phyloP scores from a whole-genome alignment of 2,329 filamentous ascomycete genomes.

The Fusarium tupiense region DNA sequence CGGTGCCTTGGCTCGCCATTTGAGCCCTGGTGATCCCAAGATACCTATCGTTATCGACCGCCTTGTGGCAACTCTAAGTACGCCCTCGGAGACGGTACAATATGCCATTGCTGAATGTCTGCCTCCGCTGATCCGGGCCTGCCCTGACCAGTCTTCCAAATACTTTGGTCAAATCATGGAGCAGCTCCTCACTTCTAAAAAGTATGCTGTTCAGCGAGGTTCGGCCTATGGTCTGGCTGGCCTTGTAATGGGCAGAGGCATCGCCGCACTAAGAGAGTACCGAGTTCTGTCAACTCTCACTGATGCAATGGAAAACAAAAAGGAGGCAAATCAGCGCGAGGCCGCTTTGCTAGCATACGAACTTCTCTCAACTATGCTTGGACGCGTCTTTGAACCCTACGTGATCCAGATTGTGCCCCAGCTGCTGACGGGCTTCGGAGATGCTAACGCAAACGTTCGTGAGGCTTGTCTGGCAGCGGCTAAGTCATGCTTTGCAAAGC shows the following conservation, averaged over 20 bases:
- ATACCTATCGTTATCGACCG: slow-evolving; percentile 89
- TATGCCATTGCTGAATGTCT: slow-evolving; percentile 95
- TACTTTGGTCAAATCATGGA: slow-evolving; percentile 86
- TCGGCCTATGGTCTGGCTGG: slow-evolving; percentile 95
- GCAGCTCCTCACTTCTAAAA: slow-evolving; percentile 85
- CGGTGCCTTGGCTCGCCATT: slow-evolving; percentile 88
- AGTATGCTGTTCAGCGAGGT: slow-evolving; percentile 90
- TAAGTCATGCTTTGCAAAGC: slow-evolving; percentile 90
- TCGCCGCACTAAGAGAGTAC: slow-evolving; percentile 82
- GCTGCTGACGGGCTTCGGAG: slow-evolving; percentile 87
- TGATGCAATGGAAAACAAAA: slow-evolving; percentile 92
- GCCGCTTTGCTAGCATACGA: slow-evolving; percentile 92
- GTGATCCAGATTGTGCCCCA: slow-evolving; percentile 95
- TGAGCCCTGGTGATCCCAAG: slow-evolving; percentile 85
- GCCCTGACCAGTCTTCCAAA: slow-evolving; percentile 77
- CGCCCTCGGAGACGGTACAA: slow-evolving; percentile 95
- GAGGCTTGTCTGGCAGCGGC: slow-evolving; percentile 92
- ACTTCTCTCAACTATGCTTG: slow-evolving; percentile 85
- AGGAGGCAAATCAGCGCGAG: slow-evolving; percentile 87
- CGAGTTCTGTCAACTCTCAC: slow-evolving; percentile 85
- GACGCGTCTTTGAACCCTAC: slow-evolving; percentile 93
- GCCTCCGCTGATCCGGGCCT: slow-evolving; percentile 87
- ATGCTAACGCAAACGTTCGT: slow-evolving; percentile 86
- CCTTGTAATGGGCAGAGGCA: slow-evolving; percentile 86
- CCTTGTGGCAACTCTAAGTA: slow-evolving; percentile 86